Conservation (phyloP, 2,329 filamentous ascomycete species). For the Delphinella strobiligena region DNA sequence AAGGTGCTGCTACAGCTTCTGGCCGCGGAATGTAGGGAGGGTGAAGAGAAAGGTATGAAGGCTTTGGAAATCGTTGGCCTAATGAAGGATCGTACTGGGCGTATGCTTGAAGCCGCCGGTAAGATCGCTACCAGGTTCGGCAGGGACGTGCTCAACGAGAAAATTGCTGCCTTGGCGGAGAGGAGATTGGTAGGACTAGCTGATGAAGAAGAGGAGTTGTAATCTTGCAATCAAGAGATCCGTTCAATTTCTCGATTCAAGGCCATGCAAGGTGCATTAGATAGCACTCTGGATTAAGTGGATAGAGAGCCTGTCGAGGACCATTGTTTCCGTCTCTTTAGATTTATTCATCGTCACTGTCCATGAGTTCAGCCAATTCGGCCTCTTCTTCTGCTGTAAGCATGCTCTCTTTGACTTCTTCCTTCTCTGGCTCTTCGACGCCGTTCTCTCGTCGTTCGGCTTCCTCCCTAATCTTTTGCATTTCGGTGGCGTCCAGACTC, state of each 20-base stretch:
- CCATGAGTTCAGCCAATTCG: slow-evolving; percentile 85
- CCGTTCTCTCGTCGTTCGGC: slow-evolving; percentile 38
- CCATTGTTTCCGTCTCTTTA: no score
- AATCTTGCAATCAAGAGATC: not conserved
- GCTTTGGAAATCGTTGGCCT: slow-evolving; percentile 81
- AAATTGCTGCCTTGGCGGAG: slow-evolving; percentile 81
- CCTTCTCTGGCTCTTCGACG: slow-evolving; percentile 26
- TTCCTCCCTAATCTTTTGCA: slow-evolving; percentile 43
- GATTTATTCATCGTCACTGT: slow-evolving; percentile 20
- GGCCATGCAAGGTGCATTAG: no score
- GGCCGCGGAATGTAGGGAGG: slow-evolving; percentile 78
- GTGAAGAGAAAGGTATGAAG: slow-evolving; percentile 88
- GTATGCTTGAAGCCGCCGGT: slow-evolving; percentile 81
- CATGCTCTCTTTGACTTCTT: slow-evolving; percentile 32
- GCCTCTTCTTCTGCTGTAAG: slow-evolving; percentile 86
- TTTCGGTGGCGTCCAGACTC: slow-evolving; percentile 53
- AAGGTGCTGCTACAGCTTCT: slow-evolving; percentile 82
- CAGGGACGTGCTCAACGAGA: slow-evolving; percentile 66
- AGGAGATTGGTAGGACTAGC: slow-evolving; percentile 49
- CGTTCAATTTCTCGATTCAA: not conserved
- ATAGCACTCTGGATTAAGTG: no score
- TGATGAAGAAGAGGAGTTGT: slow-evolving; percentile 36
- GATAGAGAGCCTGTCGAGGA: no score
- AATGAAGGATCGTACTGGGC: slow-evolving; percentile 72
- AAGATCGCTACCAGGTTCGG: slow-evolving; percentile 85